Evolutionary conservation across 495 filamentous ascomycete species (phyloP), one percentile per base, ranked within the genome.

Genomic region (Xylaria grammica): DNA sequence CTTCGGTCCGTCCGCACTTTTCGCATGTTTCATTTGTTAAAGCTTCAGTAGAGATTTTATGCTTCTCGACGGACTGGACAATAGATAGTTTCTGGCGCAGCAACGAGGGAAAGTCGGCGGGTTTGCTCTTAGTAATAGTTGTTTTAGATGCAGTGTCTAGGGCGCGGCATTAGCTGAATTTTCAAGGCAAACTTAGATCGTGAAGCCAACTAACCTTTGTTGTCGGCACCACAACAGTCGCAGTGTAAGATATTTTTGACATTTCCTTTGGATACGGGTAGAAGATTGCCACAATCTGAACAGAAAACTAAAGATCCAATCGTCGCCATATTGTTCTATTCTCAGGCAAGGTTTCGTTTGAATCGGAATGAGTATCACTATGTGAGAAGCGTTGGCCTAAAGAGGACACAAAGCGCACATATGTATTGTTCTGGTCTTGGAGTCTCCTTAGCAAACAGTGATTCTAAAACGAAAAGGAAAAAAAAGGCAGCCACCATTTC

Each of bases 281-380:
- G 85, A 2, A 97, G 84, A 75, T 96, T 94, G 50, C 94, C 94
- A 75, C 94, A 97, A 74, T 93, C 92, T 19, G 87, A 92, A 79
- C 95, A 97, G 79, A 99, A 99, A 44, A 97, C 87, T 32, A 97
- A 81, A 30, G 93, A 95, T 26, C 93, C 94, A 65, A 97, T 91
- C 10, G 89, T 86, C 62, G 94, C 88, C 93, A 97, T 97, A 30
- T 65, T 79, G n/a, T 10, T n/a, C n/a, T n/a, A n/a, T n/a, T n/a
- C n/a, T n/a, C n/a, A n/a, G n/a, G n/a, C n/a, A n/a, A n/a, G n/a
- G n/a, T n/a, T n/a, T n/a, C n/a, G n/a, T n/a, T n/a, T n/a, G n/a
- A n/a, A n/a, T n/a, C n/a, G n/a, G n/a, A n/a, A n/a, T n/a, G n/a
- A 29, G 17, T 30, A 10, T 32, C 11, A 27, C 7, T n/a, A 19